Conservation (phyloP, 768 basidiomycete genomes). For the Chiua virens region DNA sequence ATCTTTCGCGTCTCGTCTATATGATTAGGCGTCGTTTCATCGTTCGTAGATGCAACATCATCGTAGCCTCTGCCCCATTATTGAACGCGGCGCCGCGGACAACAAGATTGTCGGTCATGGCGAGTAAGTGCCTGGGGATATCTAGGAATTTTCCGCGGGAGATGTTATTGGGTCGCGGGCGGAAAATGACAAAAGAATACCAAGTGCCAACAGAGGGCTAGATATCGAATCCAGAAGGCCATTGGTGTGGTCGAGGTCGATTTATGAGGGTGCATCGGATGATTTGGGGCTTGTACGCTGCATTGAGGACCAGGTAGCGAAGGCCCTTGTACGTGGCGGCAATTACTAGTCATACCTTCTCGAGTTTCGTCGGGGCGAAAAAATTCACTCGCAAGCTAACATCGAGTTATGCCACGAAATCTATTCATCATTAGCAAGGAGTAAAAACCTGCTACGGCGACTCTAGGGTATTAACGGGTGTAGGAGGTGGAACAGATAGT, state of each 20-base stretch:
- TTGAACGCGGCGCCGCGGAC: conserved; percentile 61
- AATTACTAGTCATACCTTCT: too few species aligned
- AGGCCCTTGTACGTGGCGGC: too few species aligned
- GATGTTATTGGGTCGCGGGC: conserved; percentile 24
- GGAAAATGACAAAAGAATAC: neutral
- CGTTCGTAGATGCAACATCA: conserved; percentile 67
- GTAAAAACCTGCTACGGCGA: conserved; percentile 5
- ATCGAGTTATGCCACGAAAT: neutral
- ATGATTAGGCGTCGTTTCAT: conserved; percentile 73
- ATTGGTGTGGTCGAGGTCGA: conserved; percentile 16
- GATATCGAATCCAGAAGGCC: conserved; percentile 21
- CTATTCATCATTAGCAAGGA: conserved; percentile 3
- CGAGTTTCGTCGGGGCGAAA: too few species aligned
- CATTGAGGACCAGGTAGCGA: too few species aligned
- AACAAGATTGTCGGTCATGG: conserved; percentile 66
- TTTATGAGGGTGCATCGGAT: conserved; percentile 22
- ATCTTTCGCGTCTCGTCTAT: conserved; percentile 30
- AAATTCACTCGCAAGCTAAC: too few species aligned
- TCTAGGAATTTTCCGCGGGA: conserved; percentile 63
- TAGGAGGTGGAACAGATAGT: conserved; percentile 7
- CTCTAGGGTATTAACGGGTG: conserved; percentile 15
- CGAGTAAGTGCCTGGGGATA: conserved; percentile 76
- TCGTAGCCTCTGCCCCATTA: conserved; percentile 63
- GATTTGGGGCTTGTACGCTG: conserved; percentile 8
- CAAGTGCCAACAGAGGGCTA: neutral